Evolutionary conservation across 257 asterid species (phyloP).

Genomic region (Lithospermum erythrorhizon): DNA sequence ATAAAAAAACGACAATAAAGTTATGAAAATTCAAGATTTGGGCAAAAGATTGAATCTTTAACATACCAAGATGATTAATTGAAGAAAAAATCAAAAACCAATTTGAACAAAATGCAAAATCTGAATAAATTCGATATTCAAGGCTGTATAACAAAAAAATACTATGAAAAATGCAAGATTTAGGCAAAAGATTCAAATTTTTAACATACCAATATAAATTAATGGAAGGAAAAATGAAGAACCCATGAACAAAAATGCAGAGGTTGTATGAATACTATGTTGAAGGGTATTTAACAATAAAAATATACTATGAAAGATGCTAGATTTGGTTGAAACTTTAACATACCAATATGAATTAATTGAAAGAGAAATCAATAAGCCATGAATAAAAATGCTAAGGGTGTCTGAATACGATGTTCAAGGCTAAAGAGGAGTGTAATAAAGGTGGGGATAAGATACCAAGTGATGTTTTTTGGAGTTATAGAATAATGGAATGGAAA

Average conservation of each 20-base stretch:
- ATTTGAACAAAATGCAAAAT: neutral
- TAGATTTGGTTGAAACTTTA: neutral
- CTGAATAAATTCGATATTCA: neutral
- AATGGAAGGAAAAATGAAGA: neutral
- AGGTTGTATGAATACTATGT: neutral
- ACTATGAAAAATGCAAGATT: neutral
- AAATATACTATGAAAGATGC: neutral
- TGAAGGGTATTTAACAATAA: neutral
- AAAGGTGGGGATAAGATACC: neutral
- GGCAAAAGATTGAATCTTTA: neutral
- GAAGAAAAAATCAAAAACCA: neutral
- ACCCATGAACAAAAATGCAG: neutral
- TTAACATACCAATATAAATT: too few relatives aligned
- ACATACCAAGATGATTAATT: neutral
- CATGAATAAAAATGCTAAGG: neutral
- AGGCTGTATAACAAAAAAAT: neutral
- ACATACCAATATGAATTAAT: neutral
- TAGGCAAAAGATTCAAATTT: too few relatives aligned
- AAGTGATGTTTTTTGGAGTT: conserved; percentile 3
- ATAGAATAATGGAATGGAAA: conserved; percentile 6
- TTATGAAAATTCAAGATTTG: neutral
- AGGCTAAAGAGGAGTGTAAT: conserved; percentile 1
- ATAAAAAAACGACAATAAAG: conserved; percentile 9
- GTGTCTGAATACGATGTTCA: neutral
- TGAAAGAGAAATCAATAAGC: neutral